Percentiles rank a stretch among this genome's conserved stretches.
Conservation (phyloP, 1,284 basidiomycete genomes). For the Cryptococcus sp. region DNA sequence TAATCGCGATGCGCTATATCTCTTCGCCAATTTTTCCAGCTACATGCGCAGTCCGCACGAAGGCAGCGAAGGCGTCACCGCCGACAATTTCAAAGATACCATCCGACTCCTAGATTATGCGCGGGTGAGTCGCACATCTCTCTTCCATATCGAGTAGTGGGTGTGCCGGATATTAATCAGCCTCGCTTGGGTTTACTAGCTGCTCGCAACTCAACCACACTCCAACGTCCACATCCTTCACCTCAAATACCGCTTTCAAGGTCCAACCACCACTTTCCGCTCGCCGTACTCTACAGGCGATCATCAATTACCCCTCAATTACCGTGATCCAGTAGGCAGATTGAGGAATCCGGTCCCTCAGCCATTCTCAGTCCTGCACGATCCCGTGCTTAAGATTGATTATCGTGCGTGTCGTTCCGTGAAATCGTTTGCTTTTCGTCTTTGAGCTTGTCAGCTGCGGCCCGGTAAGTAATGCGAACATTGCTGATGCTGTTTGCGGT, state of each 20-base stretch:
- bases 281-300: constrained; percentile 20
- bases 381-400: constrained; percentile 46
- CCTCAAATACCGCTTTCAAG: constrained; percentile 46
- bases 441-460: no score
- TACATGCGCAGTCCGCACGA: constrained; percentile 47
- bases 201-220: constrained; percentile 16
- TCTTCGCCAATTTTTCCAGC: constrained; percentile 45
- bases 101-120: constrained; percentile 44
- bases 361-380: constrained; percentile 43
- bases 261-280: constrained; percentile 13
- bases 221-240: constrained; percentile 42
- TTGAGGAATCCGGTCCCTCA: constrained; percentile 36
- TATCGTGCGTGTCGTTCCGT: constrained; percentile 35
- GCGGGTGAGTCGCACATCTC: constrained; percentile 29
- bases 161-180: not conserved
- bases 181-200: not conserved
- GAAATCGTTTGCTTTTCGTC: no score
- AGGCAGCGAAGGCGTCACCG: constrained; percentile 30
- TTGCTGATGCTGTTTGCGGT: no score
- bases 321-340: constrained; percentile 19
- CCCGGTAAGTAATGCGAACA: not conserved
- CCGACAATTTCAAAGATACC: constrained; percentile 40
- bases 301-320: constrained; percentile 22
- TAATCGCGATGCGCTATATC: constrained; percentile 39
- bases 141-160: not conserved